phyloP scores from a whole-genome alignment of 495 filamentous ascomycete species.

The Penicillium pulvis region DNA sequence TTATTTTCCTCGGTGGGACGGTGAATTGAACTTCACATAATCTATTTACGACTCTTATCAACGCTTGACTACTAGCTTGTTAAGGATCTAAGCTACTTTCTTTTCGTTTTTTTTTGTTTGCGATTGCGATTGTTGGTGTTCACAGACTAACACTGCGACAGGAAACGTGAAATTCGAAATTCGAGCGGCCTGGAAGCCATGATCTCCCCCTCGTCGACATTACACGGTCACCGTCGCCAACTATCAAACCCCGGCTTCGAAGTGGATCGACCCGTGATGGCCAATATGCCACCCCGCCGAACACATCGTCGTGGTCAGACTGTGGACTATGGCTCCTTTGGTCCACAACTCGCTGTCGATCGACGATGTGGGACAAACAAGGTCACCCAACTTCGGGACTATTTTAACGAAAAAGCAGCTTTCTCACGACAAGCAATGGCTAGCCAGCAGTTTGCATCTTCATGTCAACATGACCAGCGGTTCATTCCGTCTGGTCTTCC shows the following conservation, averaged over 20 bases:
- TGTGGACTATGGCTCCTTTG: constrained; percentile 65
- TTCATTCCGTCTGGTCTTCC: constrained; percentile 11
- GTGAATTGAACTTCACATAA: constrained; percentile 5
- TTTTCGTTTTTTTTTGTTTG: constrained; percentile 26
- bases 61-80: constrained; percentile 7
- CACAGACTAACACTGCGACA: constrained; percentile 47
- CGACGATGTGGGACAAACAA: constrained; percentile 28
- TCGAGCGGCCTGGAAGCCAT: constrained; percentile 32
- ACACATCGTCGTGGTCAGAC: constrained; percentile 77
- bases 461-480: constrained; percentile 16
- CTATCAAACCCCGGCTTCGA: constrained; percentile 83
- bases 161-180: constrained; percentile 18
- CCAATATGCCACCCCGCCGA: constrained; percentile 21
- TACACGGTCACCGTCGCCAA: constrained; percentile 67
- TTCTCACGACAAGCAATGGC: constrained; percentile 14
- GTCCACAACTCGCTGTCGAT: constrained; percentile 39
- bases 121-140: constrained; percentile 26
- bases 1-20: not conserved
- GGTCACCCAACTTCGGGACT: constrained; percentile 34
- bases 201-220: constrained; percentile 29
- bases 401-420: constrained; percentile 39
- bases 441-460: constrained; percentile 21
- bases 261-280: constrained; percentile 39
- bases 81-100: constrained; percentile 27
- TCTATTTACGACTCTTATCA: not conserved